A percentile compares a stretch with the other conserved stretches of the same genome.
These are phyloP conservation scores for Globisporangium radiosum DNA, from an alignment of 352 stramenopile genomes.

Conservation along the genomic window DNA sequence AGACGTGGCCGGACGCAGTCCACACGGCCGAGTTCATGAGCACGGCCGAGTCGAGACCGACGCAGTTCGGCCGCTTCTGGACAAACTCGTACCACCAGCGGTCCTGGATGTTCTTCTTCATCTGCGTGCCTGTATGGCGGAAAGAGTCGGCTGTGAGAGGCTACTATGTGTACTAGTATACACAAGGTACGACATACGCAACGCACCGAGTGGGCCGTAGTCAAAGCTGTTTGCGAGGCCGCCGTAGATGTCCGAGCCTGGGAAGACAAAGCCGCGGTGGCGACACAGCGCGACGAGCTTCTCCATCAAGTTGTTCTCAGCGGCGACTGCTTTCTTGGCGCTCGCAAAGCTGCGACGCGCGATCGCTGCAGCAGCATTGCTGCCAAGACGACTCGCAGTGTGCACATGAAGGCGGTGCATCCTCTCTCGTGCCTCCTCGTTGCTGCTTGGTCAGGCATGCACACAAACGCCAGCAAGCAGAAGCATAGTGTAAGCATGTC, in stretches of 20 bases:
- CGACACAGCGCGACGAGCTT: conserved; percentile 81
- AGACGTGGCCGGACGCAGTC: conserved; percentile 94
- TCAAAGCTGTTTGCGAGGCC: conserved; percentile 97
- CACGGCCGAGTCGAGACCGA: conserved; percentile 94
- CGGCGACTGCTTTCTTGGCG: conserved; percentile 12
- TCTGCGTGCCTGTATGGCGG: conserved; percentile 14
- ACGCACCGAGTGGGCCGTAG: conserved; percentile 88
- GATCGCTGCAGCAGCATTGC: background rate
- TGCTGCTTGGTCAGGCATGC: too few species aligned
- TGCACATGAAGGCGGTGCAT: conserved; percentile 12
- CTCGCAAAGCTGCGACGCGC: conserved; percentile 28
- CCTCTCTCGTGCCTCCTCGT: background rate
- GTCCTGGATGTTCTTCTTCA: conserved; percentile 98
- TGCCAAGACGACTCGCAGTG: background rate
- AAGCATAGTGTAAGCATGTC: background rate
- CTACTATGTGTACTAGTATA: too few species aligned
- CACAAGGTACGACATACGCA: background rate
- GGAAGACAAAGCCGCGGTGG: conserved; percentile 92
- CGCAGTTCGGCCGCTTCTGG: conserved; percentile 89
- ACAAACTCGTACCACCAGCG: conserved; percentile 97
- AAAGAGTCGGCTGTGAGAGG: background rate
- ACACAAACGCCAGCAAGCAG: too few species aligned
- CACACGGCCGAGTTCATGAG: conserved; percentile 94
- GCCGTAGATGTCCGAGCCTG: conserved; percentile 96
- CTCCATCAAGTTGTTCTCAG: conserved; percentile 45